Conservation (phyloP, 257 asterid genomes). For the Solanum bukasovii region DNA sequence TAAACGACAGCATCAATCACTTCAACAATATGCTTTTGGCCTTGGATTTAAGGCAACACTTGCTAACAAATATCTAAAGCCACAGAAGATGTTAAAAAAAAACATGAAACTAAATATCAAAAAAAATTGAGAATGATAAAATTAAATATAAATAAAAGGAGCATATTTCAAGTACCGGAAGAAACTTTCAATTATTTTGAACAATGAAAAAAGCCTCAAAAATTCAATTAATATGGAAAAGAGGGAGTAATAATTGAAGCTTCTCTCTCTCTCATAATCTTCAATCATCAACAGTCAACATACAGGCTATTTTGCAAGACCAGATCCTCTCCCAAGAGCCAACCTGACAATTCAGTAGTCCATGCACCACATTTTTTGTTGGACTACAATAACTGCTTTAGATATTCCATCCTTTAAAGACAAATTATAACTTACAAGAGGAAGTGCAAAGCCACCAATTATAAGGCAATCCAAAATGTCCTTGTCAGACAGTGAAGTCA, state of each 20-base stretch:
- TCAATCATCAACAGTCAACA: neutral
- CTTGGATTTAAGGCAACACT: neutral
- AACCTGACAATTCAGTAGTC: neutral
- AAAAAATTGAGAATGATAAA: neutral
- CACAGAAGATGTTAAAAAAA: neutral
- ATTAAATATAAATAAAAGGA: neutral
- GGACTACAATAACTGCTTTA: neutral
- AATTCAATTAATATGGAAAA: neutral
- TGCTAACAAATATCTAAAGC: neutral
- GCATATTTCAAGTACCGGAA: neutral
- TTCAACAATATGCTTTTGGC: neutral
- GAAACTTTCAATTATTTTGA: neutral
- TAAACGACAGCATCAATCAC: neutral
- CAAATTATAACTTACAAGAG: neutral
- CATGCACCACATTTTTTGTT: neutral
- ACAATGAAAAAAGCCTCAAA: neutral
- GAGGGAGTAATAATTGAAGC: neutral
- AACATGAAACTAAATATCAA: neutral
- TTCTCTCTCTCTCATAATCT: neutral
- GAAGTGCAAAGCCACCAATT: neutral
- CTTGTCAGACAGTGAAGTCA: neutral
- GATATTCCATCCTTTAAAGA: neutral
- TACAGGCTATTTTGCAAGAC: neutral
- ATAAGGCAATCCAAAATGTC: neutral
- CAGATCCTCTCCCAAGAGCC: neutral